These are phyloP conservation scores for Sphaceloma murrayae DNA, from an alignment of 2,329 filamentous ascomycete genomes.

Conservation along the genomic window DNA sequence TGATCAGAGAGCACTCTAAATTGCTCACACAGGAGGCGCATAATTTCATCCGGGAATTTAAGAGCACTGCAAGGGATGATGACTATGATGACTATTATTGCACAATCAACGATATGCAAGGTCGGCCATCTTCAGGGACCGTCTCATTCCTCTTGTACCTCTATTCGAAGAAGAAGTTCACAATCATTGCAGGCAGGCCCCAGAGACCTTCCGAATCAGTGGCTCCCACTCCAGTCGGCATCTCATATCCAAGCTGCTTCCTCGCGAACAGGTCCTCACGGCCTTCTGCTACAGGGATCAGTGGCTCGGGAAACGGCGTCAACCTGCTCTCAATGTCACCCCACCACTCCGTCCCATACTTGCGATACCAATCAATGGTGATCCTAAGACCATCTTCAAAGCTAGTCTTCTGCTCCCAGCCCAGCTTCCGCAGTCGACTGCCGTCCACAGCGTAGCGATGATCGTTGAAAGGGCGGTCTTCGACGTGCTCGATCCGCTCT, in stretches of 20 bases:
- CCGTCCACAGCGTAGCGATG: constrained; percentile 63
- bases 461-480: constrained; percentile 72
- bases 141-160: no score
- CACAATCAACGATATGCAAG: no score
- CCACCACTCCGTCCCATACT: constrained; percentile 58
- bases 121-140: no score
- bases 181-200: not conserved
- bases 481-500: constrained; percentile 62
- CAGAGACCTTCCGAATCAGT: not conserved
- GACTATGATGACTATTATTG: no score
- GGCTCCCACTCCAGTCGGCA: not conserved
- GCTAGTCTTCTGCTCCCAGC: constrained; percentile 58
- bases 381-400: constrained; percentile 54
- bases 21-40: not conserved
- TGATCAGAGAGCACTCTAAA: no score
- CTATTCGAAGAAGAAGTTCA: not conserved
- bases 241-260: not conserved
- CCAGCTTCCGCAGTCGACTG: constrained; percentile 55
- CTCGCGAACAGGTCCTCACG: not conserved
- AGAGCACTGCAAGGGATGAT: not conserved
- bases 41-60: constrained; percentile 6
- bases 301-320: constrained; percentile 47
- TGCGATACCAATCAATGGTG: constrained; percentile 62
- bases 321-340: constrained; percentile 60
- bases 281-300: not conserved